Base-by-base conservation (phyloP, 1,284 basidiomycete species). In the Trichosporon asahii region DNA sequence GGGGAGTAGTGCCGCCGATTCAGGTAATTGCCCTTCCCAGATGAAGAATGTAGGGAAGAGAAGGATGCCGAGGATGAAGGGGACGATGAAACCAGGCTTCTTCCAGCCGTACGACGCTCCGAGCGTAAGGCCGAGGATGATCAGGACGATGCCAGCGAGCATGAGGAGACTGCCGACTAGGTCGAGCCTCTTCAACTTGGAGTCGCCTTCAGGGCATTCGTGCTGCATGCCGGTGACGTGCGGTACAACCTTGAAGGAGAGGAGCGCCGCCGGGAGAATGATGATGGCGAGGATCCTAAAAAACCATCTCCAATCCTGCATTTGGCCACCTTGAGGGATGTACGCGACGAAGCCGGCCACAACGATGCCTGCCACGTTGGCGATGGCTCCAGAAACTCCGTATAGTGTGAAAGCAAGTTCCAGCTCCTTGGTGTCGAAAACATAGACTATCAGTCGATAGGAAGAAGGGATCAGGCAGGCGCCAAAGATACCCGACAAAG, bases 71-170 rank as follows among this genome's bases (percentile, higher is more conserved):
- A 83, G 73, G 15, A 84, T 72, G 75, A 83, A 80, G 11, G 82
- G 82, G 0, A 78, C 80, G 69, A 83, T 76, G 78, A 83, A 83
- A 5, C 70, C 66, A 2, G 80, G 73, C n/a, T 68, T 82, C 65
- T 73, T 76, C 72, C 74, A 83, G 4, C 79, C 82, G 72, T 79
- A 75, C 0, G 76, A 74, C 1, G 80, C 79, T 60, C 80, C 81
- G 25, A 80, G 74, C 12, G 82, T 83, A 7, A 83, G 75, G 55
- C 78, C 78, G 64, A 82, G 79, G 67, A 80, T 81, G 68, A 83
- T 74, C 6, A 82, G 76, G 65, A 81, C 73, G 66, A 81, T 77
- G 7, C 75, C 71, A n/a, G 73, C 25, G 40, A 81, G 75, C 75
- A 81, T 81, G 63, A 75, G 57, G 53, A 76, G 66, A 25, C 72